Percentiles rank a stretch among this genome's conserved stretches.
These are phyloP conservation scores for Catharanthus roseus DNA, from an alignment of 257 asterid genomes.

Conservation along the genomic window DNA sequence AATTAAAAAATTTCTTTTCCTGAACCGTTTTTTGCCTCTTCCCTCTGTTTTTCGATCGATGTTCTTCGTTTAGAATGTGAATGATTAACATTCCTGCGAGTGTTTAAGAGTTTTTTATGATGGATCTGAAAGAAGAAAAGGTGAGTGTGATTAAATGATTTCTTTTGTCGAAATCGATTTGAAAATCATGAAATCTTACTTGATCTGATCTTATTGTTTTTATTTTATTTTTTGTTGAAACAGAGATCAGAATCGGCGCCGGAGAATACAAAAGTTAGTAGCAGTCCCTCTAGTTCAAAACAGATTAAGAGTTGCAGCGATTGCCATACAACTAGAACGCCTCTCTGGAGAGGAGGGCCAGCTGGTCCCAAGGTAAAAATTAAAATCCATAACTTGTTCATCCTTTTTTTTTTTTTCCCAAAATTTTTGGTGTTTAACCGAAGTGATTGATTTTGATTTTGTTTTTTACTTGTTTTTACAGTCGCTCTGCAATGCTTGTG, in stretches of 20 bases:
- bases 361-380: constrained; percentile 75
- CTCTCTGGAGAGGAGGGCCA: constrained; percentile 98
- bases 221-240: neutral
- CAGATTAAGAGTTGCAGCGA: constrained; percentile 53
- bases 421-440: too few relatives aligned
- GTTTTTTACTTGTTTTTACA: constrained; percentile 19
- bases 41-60: neutral
- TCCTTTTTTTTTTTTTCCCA: too few relatives aligned
- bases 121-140: constrained; percentile 76
- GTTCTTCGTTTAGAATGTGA: neutral
- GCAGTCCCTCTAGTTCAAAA: constrained; percentile 24
- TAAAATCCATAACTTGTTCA: neutral
- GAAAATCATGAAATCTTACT: neutral
- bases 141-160: constrained; percentile 30
- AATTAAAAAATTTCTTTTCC: neutral
- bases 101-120: constrained; percentile 16
- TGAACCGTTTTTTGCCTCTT: neutral
- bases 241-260: constrained; percentile 56
- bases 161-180: neutral
- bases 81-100: neutral
- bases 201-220: neutral
- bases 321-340: constrained; percentile 77
- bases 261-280: constrained; percentile 19
- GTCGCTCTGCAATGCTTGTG: constrained; percentile 96
- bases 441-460: neutral